Conservation (phyloP, 2,329 filamentous ascomycete genomes). For the Tetracladium maxilliforme region DNA sequence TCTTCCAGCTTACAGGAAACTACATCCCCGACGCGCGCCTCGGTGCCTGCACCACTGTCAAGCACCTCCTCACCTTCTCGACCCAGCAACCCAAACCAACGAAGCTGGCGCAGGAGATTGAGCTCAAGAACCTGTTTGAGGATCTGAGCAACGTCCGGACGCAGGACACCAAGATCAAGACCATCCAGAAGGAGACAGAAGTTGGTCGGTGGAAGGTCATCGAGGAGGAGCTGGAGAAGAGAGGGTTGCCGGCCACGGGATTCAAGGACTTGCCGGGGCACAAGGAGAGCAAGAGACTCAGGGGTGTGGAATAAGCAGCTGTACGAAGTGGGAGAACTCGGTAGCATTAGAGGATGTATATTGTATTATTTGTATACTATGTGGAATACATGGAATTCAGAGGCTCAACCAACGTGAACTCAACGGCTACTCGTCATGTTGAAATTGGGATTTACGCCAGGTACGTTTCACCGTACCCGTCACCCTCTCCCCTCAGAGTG, state of each 20-base stretch:
- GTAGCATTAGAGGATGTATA: no score
- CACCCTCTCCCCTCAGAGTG: no score
- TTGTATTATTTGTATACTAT: no score
- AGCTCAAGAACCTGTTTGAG: conserved; percentile 26
- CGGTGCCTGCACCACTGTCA: conserved; percentile 34
- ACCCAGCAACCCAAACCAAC: conserved; percentile 36
- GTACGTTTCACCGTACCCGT: no score
- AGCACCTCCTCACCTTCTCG: conserved; percentile 37
- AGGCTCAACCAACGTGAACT: no score
- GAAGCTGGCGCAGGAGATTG: conserved; percentile 49
- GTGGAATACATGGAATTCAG: no score
- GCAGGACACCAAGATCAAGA: conserved; percentile 46
- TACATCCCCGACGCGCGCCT: conserved; percentile 59
- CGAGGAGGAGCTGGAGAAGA: conserved; percentile 49
- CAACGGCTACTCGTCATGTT: no score
- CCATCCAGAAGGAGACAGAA: conserved; percentile 56
- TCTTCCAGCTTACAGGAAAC: conserved; percentile 68
- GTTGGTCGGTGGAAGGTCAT: conserved; percentile 71
- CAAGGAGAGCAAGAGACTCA: no score
- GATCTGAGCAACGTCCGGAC: conserved; percentile 57
- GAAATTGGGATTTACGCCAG: no score
- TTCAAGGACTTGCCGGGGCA: no score
- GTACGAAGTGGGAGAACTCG: no score
- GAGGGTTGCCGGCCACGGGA: conserved; percentile 43
- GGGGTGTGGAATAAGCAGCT: no score